Base-by-base conservation (phyloP, 352 stramenopile species). In the Globisporangium radiosum region DNA sequence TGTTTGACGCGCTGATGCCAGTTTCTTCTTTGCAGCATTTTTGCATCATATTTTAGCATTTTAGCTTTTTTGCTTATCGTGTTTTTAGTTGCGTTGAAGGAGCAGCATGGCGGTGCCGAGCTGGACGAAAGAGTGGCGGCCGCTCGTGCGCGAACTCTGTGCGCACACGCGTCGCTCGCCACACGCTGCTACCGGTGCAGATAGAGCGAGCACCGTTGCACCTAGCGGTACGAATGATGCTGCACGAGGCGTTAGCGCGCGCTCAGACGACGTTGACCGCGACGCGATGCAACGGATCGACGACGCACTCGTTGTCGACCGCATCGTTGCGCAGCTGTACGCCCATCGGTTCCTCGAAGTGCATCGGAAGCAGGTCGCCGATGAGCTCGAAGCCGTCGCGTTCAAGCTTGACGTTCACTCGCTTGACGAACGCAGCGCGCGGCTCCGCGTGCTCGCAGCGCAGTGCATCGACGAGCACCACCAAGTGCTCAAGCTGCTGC, bases 121-220 rank as follows among this genome's bases (percentile, higher is more conserved):
- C 49, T 90, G 80, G 80, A 85, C 80, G 5, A 59, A 59, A 48
- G 74, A 88, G 63, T 90, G 77, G 80, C 75, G 76, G 43, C 77
- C 80, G 57, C 77, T 85, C 25, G 68, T 59, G 38, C 67, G 60
- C 58, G 65, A 87, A 53, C 69, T 90, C 37, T 86, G 68, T 39
- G 66, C 47, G 37, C 68, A 62, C 11, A 54, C 77, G 19, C 45
- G 15, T 0, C 13, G n/a, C 15, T 10, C 17, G 1, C 19, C 14
- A 15, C 47, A 15, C 19, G 17, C 56, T 0, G 7, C 47, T 56
- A 25, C 36, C 14, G 6, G 19, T 38, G 15, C 5, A 11, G 11
- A 43, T 36, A 14, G 42, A 6, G 5, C 39, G 49, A 4, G 1
- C 36, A 11, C 7, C 4, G 15, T 2, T 9, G 8, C 48, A 49